phyloP scores from a whole-genome alignment of 164 flowering plant species.

The Dillenia suffruticosa region DNA sequence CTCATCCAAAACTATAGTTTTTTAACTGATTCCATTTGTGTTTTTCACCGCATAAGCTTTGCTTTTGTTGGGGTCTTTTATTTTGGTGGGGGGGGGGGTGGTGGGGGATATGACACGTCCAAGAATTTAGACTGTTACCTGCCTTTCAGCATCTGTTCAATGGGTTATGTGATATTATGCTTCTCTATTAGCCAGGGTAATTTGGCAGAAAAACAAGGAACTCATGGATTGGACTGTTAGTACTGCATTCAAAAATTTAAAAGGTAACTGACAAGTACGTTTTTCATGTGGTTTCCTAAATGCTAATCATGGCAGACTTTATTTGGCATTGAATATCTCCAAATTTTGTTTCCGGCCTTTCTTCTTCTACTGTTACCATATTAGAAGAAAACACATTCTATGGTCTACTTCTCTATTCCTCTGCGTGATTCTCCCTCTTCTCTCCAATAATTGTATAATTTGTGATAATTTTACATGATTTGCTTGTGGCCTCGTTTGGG shows the following conservation, averaged over 20 bases:
- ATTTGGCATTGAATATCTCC: background rate
- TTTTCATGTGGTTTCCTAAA: background rate
- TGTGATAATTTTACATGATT: too few relatives aligned
- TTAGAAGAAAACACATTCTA: background rate
- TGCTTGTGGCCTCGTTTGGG: too few relatives aligned
- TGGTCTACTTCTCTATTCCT: conserved; percentile 1
- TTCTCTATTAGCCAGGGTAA: conserved; percentile 25
- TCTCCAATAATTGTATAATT: background rate
- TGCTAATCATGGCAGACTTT: too few relatives aligned
- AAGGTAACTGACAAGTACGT: conserved; percentile 36
- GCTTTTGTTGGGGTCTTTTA: background rate
- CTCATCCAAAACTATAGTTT: too few relatives aligned
- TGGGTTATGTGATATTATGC: too few relatives aligned
- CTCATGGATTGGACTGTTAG: conserved; percentile 70
- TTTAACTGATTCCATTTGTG: too few relatives aligned
- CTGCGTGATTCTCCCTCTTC: background rate
- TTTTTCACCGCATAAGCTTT: background rate
- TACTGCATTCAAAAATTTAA: conserved; percentile 46
- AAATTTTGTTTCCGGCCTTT: background rate
- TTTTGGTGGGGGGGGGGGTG: too few relatives aligned
- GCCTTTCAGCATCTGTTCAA: conserved; percentile 8
- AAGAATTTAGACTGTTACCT: conserved; percentile 1
- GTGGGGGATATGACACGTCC: background rate
- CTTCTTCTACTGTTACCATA: background rate
- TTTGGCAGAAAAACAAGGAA: conserved; percentile 26